phyloP scores from a whole-genome alignment of 768 basidiomycete species.

The Cystofilobasidium macerans region DNA sequence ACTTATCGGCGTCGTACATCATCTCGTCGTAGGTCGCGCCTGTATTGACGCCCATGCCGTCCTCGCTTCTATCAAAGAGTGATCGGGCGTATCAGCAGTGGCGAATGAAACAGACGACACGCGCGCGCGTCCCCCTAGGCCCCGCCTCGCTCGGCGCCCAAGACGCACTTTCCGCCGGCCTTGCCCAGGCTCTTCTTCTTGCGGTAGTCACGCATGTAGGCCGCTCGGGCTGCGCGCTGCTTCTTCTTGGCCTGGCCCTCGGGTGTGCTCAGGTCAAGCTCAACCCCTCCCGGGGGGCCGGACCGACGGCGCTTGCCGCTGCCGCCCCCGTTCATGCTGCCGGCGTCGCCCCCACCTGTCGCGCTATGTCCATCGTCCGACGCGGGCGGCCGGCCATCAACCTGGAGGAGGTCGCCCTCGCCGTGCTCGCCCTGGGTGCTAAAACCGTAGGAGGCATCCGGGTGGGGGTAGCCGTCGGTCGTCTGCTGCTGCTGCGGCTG shows the following conservation, averaged over 20 bases:
- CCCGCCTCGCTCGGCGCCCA: too few species aligned
- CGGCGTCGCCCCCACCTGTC: too few species aligned
- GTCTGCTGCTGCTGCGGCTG: too few species aligned
- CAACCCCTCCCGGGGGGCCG: neutral
- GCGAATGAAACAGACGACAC: neutral
- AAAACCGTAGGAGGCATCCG: too few species aligned
- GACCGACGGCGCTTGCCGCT: neutral
- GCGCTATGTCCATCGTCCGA: neutral
- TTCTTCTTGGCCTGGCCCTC: conserved; percentile 12
- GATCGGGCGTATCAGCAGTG: neutral
- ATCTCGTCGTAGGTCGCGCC: neutral
- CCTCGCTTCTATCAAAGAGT: neutral
- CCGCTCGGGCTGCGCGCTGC: neutral
- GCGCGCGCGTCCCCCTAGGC: too few species aligned
- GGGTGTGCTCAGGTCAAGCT: conserved; percentile 6
- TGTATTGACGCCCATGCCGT: neutral
- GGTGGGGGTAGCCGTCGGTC: neutral
- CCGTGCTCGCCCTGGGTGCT: too few species aligned
- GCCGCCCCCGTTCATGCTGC: neutral
- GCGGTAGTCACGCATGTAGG: conserved; percentile 10
- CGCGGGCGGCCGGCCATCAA: too few species aligned
- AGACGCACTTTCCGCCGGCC: neutral
- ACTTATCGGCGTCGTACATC: conserved; percentile 2
- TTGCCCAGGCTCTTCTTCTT: conserved; percentile 13
- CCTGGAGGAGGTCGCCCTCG: too few species aligned